Evolutionary conservation across 1,284 basidiomycete genomes (phyloP), one percentile per base, ranked within the genome.

Genomic region (Cryptococcus wingfieldii): DNA sequence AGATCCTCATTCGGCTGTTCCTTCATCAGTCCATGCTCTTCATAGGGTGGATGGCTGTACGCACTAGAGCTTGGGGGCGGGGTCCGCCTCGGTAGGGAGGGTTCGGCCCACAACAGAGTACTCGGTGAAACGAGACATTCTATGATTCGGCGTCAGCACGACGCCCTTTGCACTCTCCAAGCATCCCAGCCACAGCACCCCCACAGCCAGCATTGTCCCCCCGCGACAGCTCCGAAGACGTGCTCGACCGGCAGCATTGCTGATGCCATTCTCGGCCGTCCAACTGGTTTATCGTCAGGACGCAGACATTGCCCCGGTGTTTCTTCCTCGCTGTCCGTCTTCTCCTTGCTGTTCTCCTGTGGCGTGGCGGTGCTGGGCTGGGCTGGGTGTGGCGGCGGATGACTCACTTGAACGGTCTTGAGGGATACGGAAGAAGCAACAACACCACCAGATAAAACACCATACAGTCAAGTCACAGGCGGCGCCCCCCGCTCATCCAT

Each of bases 21-120:
- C 31, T 34, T 34, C 31, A 34, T 34, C 31, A 34, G 31, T 34
- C 31, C 18, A 18, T 28, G 38, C 28, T 23, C 45, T 23, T 23
- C 19, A 8, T 7, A 23, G 2, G 8, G 4, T 9, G 18, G 13
- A 14, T 14, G 34, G n/a, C 25, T 37, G 16, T 7, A 65, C 68
- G 54, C 58, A 68, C 67, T 75, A 75, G 70, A 75, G 74, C 75
- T 98, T 97, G 65, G 95, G 95, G 64, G 84, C 88, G 58, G 91
- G 90, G 69, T 97, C 90, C 66, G 84, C 78, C 82, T 94, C 91
- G 58, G 93, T 94, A 74, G 95, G 95, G 74, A 98, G 82, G 80
- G 95, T 93, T 77, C 95, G 91, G 67, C 96, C 96, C 68, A 98
- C 89, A 80, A 98, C 90, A 81, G 96, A 91, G 83, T 84, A 98